Conservation (phyloP, 2,329 filamentous ascomycete genomes). For the Neonectria neomacrospora region DNA sequence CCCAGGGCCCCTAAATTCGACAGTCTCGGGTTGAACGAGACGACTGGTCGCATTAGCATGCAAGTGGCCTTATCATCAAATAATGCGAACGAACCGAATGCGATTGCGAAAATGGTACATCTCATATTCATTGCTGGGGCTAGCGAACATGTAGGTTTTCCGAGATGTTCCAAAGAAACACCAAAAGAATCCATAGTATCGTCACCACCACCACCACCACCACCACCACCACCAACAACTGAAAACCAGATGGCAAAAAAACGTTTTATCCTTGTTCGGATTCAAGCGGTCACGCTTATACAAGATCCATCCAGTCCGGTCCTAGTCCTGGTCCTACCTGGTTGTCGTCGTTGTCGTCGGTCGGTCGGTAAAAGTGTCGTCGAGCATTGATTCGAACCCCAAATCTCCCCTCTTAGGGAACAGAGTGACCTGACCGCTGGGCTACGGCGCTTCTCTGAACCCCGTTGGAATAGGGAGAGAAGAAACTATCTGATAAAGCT, state of each 20-base stretch:
- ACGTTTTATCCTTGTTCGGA: background rate
- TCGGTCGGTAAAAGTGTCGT: background rate
- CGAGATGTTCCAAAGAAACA: background rate
- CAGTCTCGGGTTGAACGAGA: background rate
- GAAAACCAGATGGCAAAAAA: background rate
- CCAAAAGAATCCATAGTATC: background rate
- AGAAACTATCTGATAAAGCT: background rate
- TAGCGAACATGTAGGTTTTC: background rate
- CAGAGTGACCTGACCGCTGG: conserved; percentile 1
- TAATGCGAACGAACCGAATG: background rate
- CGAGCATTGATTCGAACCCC: background rate
- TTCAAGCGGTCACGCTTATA: background rate
- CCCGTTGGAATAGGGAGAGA: background rate
- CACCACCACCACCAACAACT: background rate
- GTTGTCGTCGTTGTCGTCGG: background rate
- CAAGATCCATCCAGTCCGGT: background rate
- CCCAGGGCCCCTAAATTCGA: background rate
- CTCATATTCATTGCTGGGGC: background rate
- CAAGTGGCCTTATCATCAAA: background rate
- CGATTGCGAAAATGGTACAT: background rate
- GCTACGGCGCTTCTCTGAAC: background rate
- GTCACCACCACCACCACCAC: background rate
- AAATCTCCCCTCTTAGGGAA: background rate
- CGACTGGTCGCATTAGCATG: background rate
- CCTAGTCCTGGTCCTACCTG: background rate